A percentile compares a stretch with the other conserved stretches of the same genome.
phyloP scores from a whole-genome alignment of 805 yeast genomes.

The Candida ascalaphidarum region DNA sequence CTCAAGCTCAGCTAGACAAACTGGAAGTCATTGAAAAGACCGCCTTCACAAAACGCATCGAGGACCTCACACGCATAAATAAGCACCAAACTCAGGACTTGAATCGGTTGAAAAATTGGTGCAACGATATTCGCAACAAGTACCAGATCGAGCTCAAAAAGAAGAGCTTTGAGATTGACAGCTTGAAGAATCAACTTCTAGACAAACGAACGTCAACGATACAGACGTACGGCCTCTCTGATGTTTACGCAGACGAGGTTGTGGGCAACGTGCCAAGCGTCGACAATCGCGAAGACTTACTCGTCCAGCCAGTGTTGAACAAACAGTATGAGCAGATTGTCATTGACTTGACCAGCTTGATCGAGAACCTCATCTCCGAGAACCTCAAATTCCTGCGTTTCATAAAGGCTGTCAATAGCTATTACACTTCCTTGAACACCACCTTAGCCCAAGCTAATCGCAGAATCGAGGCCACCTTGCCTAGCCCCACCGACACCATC shows the following conservation, averaged over 20 bases:
- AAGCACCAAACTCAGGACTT: conserved; percentile 21
- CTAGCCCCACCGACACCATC: conserved; percentile 25
- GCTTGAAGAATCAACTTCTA: conserved; percentile 23
- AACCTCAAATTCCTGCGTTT: conserved; percentile 27
- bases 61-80: conserved; percentile 11
- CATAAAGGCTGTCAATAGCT: conserved; percentile 17
- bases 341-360: conserved; percentile 22
- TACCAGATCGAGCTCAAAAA: conserved; percentile 27
- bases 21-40: conserved; percentile 10
- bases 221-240: conserved; percentile 15
- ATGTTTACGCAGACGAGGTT: conserved; percentile 14
- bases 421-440: conserved; percentile 17
- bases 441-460: conserved; percentile 13
- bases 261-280: conserved; percentile 25
- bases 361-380: conserved; percentile 27
- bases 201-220: conserved; percentile 24
- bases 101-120: conserved; percentile 17
- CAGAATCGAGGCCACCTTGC: conserved; percentile 5
- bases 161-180: conserved; percentile 22
- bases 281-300: conserved; percentile 8
- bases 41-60: conserved; percentile 7
- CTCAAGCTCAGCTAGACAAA: conserved; percentile 11
- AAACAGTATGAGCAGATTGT: conserved; percentile 24
- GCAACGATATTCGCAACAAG: conserved; percentile 20
- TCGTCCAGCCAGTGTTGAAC: conserved; percentile 5